Base-by-base conservation (phyloP, 805 yeast species). In the Barnettozyma sp. region DNA sequence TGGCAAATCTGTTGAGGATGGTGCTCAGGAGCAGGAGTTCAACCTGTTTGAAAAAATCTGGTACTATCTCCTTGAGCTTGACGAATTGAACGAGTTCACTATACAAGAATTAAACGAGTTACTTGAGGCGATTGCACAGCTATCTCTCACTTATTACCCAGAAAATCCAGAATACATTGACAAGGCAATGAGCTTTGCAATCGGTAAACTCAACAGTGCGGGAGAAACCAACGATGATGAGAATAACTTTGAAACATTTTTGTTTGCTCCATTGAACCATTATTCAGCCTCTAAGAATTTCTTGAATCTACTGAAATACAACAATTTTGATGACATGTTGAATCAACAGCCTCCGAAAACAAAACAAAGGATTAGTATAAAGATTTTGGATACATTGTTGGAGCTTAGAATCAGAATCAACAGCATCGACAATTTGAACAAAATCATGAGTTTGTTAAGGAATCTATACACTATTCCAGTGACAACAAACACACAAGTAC, bases 91-190 rank as follows among this genome's bases (percentile, higher is more conserved):
- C 41, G 81, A 77, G 33, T 58, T 86, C n/a, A 63, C 85, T 1
- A 52, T 71, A n/a, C 76, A 71, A 20, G 90, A 83, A 41, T 73
- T 74, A 37, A 70, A 82, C 7, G 65, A 71, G 1, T 64, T 87
- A 15, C 61, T 85, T 30, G 79, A 78, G 40, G 73, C 81, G n/a
- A 66, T 84, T 22, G 66, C 81, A 34, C 71, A 70, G 42, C 57
- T 88, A 30, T 69, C 86, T 1, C 63, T 85, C 26, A 65, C 70
- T 5, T 83, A 78, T 60, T 82, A 82, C 51, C 82, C 85, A 6
- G 62, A 69, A 1, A 72, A 77, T 39, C 66, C 65, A 42, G 69
- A 65, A 5, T 75, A 82, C 54, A 63, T 87, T 37, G 78, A 83
- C 51, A 58, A 60, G 22, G 65, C 87, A 18, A 80, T 73, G 55